Evolutionary conservation across 768 basidiomycete species (phyloP), one percentile per base, ranked within the genome.

Genomic region (Suillus subaureus): DNA sequence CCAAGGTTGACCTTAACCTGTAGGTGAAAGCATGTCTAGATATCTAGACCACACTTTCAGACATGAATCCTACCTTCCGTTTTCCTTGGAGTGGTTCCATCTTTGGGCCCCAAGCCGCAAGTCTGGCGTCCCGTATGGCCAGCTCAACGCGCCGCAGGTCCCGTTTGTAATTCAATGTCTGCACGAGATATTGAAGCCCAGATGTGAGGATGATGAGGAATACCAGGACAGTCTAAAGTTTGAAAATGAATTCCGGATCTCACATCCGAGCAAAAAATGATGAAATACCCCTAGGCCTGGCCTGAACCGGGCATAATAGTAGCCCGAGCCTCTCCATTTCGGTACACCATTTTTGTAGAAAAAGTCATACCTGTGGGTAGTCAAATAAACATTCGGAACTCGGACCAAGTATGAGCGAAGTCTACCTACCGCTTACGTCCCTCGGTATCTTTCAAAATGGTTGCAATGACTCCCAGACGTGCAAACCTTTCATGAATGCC

Each of bases 271-370:
- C 16, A 51, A 42, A 60, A 42, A 13, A 60, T 7, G 6, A 39
- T 18, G 23, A 75, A 86, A 68, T 71, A 92, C 92, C 66, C 87
- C 87, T 66, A 99, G 83, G 31, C 96, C 94, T n/a, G 97, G 97
- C 37, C 97, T 86, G 84, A 92, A 99, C 61, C 97, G 89, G 37
- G 93, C 88, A 77, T 99, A 99, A 77, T 98, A 98, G 79, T 99
- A 98, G 52, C 94, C 93, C 39, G 93, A 95, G 18, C 96, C 97
- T 69, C 96, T 85, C 97, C 97, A 99, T 74, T 85, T 92, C 0
- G 97, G 97, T 4, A 99, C 95, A 26, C 97, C 97, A 68, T 98
- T 98, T 79, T 97, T 96, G 83, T 92, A 93, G 85, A 99, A 99
- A 77, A 93, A 93, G 76, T 94, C 92, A 68, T 94, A 94, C 70